Conservation (phyloP, 805 yeast species). For the Metahyphopichia silvanorum region DNA sequence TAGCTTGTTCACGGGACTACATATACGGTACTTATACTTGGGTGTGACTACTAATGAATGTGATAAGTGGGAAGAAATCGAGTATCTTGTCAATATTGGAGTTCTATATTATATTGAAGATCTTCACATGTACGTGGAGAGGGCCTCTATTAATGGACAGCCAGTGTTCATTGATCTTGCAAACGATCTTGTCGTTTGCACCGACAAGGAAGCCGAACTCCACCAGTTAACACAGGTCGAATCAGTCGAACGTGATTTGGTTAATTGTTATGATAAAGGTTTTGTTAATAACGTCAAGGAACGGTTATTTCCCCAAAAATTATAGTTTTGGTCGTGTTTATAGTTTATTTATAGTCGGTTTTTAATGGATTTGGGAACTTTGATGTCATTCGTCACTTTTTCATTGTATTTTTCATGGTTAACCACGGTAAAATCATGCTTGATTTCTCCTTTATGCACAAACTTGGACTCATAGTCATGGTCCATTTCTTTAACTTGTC, state of each 20-base stretch:
- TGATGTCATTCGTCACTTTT: too few species aligned
- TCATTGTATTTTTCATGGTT: too few species aligned
- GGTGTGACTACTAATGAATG: slow-evolving; percentile 79
- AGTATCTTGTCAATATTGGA: slow-evolving; percentile 36
- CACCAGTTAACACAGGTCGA: slow-evolving; percentile 14
- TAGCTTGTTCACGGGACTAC: slow-evolving; percentile 38
- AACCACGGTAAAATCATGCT: slow-evolving; percentile 6
- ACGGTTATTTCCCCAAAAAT: slow-evolving; percentile 15
- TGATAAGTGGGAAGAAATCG: slow-evolving; percentile 67
- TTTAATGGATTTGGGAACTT: too few species aligned
- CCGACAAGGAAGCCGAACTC: slow-evolving; percentile 6
- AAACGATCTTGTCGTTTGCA: slow-evolving; percentile 19
- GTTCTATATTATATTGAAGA: slow-evolving; percentile 21
- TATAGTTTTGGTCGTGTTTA: too few species aligned
- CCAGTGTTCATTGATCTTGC: slow-evolving; percentile 27
- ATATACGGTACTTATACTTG: slow-evolving; percentile 47
- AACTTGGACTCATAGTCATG: slow-evolving; percentile 9
- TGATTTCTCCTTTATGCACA: slow-evolving; percentile 1
- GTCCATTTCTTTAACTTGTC: slow-evolving; percentile 6
- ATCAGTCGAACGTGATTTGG: slow-evolving; percentile 27
- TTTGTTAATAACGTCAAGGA: slow-evolving; percentile 39
- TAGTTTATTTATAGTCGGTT: too few species aligned
- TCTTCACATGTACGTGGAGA: slow-evolving; percentile 20
- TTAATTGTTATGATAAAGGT: slow-evolving; percentile 50
- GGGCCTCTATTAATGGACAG: slow-evolving; percentile 8